These are phyloP conservation scores for Myriosclerotinia curreyana DNA, from an alignment of 2,329 filamentous ascomycete genomes.

Conservation along the genomic window DNA sequence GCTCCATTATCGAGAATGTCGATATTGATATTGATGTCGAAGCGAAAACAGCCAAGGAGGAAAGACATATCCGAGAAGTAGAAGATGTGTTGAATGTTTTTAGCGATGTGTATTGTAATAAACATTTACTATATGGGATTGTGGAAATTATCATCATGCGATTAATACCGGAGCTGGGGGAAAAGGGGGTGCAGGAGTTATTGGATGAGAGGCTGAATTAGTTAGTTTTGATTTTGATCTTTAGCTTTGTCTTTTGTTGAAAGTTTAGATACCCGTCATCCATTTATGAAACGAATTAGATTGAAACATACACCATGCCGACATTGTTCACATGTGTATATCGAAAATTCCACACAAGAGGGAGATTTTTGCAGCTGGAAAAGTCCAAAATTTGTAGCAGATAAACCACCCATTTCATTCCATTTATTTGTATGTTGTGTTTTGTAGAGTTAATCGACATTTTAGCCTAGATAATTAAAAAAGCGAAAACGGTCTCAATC, in stretches of 20 bases:
- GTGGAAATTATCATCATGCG: conserved; percentile 79
- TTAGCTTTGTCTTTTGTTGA: conserved; percentile 12
- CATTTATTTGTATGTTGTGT: conserved; percentile 6
- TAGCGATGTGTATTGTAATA: conserved; percentile 84
- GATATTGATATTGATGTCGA: not conserved
- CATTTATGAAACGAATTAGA: not conserved
- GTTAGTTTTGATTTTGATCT: conserved; percentile 16
- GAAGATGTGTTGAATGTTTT: conserved; percentile 68
- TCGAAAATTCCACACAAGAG: not conserved
- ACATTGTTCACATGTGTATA: not conserved
- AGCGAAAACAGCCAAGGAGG: conserved; percentile 10
- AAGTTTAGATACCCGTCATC: conserved; percentile 9
- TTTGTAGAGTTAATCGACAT: not conserved
- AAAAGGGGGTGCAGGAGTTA: conserved; percentile 67
- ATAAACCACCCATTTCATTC: conserved; percentile 5
- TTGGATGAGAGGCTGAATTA: conserved; percentile 66
- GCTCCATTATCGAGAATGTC: not conserved
- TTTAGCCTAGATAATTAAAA: not conserved
- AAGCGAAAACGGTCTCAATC: not conserved
- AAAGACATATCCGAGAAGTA: conserved; percentile 38
- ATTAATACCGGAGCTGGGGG: conserved; percentile 78
- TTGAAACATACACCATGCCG: not conserved
- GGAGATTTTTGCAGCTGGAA: not conserved
- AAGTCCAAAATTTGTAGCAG: not conserved
- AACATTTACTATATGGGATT: conserved; percentile 79